phyloP scores from a whole-genome alignment of 768 basidiomycete species.

The Thelephora ganbajun region DNA sequence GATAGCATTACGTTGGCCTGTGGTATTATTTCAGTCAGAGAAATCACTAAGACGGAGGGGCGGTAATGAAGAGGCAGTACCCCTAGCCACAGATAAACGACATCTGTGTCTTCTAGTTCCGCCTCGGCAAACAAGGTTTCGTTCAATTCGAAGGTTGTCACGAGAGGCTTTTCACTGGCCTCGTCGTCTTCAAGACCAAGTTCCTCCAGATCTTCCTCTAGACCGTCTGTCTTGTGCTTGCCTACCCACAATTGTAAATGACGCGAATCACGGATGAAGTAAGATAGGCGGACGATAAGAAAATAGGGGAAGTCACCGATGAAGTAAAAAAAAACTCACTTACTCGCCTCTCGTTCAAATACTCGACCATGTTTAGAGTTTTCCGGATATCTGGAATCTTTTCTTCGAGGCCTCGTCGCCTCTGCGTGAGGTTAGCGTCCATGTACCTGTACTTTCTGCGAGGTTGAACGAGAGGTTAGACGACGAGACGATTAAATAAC shows the following conservation, averaged over 20 bases:
- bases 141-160: slow-evolving; percentile 87
- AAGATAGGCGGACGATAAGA: neutral
- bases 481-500: slow-evolving; percentile 1
- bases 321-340: neutral
- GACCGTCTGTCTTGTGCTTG: slow-evolving; percentile 41
- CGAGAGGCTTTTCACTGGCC: slow-evolving; percentile 37
- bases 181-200: slow-evolving; percentile 38
- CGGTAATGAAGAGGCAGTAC: slow-evolving; percentile 33
- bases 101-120: slow-evolving; percentile 72
- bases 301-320: neutral
- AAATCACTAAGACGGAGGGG: neutral
- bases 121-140: slow-evolving; percentile 94
- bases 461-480: slow-evolving; percentile 12
- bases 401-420: slow-evolving; percentile 68
- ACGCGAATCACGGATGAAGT: no score
- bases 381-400: slow-evolving; percentile 96
- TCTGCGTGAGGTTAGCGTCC: slow-evolving; percentile 75
- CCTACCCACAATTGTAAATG: slow-evolving; percentile 21
- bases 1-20: slow-evolving; percentile 98
- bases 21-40: neutral
- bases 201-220: slow-evolving; percentile 35
- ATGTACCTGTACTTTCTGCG: slow-evolving; percentile 96
- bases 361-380: slow-evolving; percentile 83
- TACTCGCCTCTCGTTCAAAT: slow-evolving; percentile 58
- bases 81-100: slow-evolving; percentile 91